These are phyloP conservation scores for Cutaneotrichosporon sp. DNA, from an alignment of 1,284 basidiomycete species.

Conservation along the genomic window DNA sequence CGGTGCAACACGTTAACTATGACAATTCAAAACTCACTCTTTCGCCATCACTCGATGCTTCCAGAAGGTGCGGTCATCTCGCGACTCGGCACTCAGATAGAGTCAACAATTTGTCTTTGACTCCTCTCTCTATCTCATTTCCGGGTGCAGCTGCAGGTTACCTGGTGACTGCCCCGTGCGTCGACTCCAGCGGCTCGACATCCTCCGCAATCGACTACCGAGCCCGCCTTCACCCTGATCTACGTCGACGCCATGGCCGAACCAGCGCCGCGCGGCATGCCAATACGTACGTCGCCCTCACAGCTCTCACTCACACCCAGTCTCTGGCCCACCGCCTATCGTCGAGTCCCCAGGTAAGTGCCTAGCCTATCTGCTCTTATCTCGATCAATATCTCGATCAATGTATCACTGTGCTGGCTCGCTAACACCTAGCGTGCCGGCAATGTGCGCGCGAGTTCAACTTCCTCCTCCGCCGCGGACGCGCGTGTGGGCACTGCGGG, in stretches of 20 bases:
- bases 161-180: no score
- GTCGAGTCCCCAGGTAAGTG: slow-evolving; percentile 40
- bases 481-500: slow-evolving; percentile 45
- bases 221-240: neutral
- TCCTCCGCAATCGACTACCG: no score
- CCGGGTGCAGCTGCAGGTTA: no score
- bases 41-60: neutral
- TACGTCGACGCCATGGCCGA: slow-evolving; percentile 4
- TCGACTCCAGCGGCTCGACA: no score
- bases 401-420: no score
- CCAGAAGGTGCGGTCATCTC: neutral
- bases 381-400: neutral
- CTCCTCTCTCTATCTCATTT: no score
- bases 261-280: slow-evolving; percentile 19
- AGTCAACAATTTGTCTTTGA: no score
- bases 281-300: slow-evolving; percentile 33
- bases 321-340: slow-evolving; percentile 47
- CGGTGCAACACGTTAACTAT: no score
- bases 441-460: slow-evolving; percentile 46
- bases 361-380: neutral
- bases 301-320: slow-evolving; percentile 18
- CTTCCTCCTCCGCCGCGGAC: slow-evolving; percentile 38
- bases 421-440: slow-evolving; percentile 33
- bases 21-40: no score
- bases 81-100: no score